phyloP scores from a whole-genome alignment of 257 asterid genomes.

The Solanum paucissectum region DNA sequence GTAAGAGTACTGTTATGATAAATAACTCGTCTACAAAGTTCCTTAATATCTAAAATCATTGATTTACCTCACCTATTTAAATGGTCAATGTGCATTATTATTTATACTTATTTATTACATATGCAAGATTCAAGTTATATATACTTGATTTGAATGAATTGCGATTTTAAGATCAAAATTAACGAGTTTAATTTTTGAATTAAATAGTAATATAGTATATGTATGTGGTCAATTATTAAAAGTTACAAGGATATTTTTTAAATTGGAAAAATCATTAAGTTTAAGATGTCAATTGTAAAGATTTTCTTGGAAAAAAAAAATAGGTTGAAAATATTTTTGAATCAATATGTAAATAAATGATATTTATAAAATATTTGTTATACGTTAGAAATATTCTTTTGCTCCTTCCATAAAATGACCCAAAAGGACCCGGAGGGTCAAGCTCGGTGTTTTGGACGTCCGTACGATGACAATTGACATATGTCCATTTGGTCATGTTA shows the following conservation, averaged over 20 bases:
- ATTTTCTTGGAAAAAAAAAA: no score
- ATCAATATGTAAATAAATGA: no score
- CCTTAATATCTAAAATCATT: background rate
- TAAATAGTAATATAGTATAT: no score
- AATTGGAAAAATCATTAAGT: no score
- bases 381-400: no score
- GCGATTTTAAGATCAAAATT: background rate
- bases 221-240: background rate
- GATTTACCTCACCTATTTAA: background rate
- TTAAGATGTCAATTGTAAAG: no score
- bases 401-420: no score
- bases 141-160: background rate
- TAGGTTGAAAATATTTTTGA: no score
- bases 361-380: no score
- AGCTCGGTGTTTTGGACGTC: background rate
- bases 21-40: no score
- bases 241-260: no score
- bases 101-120: background rate
- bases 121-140: background rate
- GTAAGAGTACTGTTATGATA: no score
- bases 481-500: background rate
- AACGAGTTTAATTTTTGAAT: background rate
- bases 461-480: background rate
- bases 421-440: background rate
- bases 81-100: background rate